A percentile compares a stretch with the other conserved stretches of the same genome.
These are phyloP conservation scores for Fusarium fracticaudum DNA, from an alignment of 2,329 filamentous ascomycete species.

Conservation along the genomic window DNA sequence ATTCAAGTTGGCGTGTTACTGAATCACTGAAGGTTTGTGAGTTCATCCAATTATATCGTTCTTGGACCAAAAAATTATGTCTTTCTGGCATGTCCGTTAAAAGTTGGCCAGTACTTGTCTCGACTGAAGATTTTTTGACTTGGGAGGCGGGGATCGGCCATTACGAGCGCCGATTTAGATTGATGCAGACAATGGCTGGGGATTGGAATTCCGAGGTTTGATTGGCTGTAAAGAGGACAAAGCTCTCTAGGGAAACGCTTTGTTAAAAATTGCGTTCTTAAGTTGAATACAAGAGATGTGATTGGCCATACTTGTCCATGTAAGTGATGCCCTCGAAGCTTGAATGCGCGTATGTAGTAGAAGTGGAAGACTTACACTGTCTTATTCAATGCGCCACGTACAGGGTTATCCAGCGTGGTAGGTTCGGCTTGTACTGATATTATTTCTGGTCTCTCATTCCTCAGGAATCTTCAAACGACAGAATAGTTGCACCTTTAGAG, in stretches of 20 bases:
- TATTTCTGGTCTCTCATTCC: background rate
- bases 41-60: too few species aligned
- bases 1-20: background rate
- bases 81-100: background rate
- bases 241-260: background rate
- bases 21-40: background rate
- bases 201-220: background rate
- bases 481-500: background rate
- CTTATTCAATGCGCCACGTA: background rate
- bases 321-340: background rate
- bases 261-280: background rate
- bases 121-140: slow-evolving; percentile 1
- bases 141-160: slow-evolving; percentile 2
- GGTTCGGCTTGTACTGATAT: background rate
- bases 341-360: background rate
- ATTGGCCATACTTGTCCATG: background rate
- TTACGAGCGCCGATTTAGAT: slow-evolving; percentile 2
- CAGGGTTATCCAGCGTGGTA: background rate
- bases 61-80: background rate
- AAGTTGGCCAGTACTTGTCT: background rate
- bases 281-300: background rate
- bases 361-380: background rate
- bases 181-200: background rate
- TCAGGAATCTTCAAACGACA: too few species aligned
- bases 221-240: background rate